These are phyloP conservation scores for Dittrichia graveolens DNA, from an alignment of 129 eudicot species.

Conservation along the genomic window DNA sequence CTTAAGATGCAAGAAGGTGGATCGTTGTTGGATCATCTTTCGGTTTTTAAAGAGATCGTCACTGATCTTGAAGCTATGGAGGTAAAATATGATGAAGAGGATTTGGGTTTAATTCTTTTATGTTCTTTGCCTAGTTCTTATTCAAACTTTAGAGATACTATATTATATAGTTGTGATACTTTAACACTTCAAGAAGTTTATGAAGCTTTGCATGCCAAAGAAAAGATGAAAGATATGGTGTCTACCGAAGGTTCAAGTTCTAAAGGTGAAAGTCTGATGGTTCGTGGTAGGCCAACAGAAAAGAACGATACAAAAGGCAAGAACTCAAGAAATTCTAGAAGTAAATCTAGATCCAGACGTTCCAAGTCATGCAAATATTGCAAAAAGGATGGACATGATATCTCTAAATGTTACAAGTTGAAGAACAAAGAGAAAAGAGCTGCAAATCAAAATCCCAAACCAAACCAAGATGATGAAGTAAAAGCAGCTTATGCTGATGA, in stretches of 20 bases:
- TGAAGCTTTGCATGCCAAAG: conserved; percentile 20
- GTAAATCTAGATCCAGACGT: background rate
- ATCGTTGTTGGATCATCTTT: background rate
- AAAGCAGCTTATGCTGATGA: background rate
- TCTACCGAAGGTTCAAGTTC: conserved; percentile 18
- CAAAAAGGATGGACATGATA: background rate
- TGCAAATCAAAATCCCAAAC: background rate
- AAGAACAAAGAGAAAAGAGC: conserved; percentile 6
- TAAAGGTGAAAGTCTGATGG: background rate
- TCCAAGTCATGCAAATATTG: conserved; percentile 10
- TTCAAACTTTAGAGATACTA: conserved; percentile 22
- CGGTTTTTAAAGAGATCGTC: background rate
- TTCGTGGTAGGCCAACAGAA: conserved; percentile 1
- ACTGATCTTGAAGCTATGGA: background rate
- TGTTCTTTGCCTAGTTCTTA: conserved; percentile 14
- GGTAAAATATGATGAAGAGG: background rate
- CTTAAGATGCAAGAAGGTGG: conserved; percentile 14
- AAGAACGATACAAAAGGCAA: background rate
- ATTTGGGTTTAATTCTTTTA: conserved; percentile 9
- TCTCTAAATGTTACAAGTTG: conserved; percentile 5
- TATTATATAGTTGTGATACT: conserved; percentile 16
- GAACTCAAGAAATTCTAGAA: background rate
- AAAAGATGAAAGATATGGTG: conserved; percentile 13
- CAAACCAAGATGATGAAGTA: background rate
- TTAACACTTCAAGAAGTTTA: background rate